Conservation (phyloP, 495 filamentous ascomycete genomes). For the Parathielavia appendiculata region DNA sequence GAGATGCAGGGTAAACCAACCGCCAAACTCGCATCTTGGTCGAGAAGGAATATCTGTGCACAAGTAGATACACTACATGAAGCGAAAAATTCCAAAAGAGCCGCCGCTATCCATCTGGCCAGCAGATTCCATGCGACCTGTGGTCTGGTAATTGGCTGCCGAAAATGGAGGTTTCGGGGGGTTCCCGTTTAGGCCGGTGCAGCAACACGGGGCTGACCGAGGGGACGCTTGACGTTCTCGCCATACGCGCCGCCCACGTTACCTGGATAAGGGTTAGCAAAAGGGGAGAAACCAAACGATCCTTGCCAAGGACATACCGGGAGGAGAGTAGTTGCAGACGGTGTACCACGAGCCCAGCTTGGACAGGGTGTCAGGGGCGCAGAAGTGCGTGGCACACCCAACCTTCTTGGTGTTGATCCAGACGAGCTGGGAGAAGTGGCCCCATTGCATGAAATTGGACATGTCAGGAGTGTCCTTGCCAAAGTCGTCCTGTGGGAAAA, state of each 20-base stretch:
- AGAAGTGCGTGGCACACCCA: slow-evolving; percentile 65
- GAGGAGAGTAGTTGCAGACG: slow-evolving; percentile 83
- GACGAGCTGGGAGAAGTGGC: slow-evolving; percentile 87
- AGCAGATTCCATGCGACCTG: neutral
- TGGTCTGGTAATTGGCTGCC: neutral
- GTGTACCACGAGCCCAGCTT: slow-evolving; percentile 51
- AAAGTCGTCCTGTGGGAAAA: slow-evolving; percentile 37
- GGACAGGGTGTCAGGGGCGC: slow-evolving; percentile 44
- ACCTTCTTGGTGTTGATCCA: slow-evolving; percentile 69
- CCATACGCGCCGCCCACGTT: slow-evolving; percentile 64
- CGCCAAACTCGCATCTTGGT: slow-evolving; percentile 7
- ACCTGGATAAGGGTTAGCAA: slow-evolving; percentile 43
- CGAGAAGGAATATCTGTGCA: slow-evolving; percentile 18
- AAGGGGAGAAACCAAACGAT: neutral
- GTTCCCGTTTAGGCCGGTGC: slow-evolving; percentile 5
- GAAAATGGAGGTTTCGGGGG: neutral
- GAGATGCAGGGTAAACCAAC: neutral
- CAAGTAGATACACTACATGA: slow-evolving; percentile 32
- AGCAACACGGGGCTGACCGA: slow-evolving; percentile 30
- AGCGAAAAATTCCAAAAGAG: slow-evolving; percentile 28
- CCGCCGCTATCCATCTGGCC: slow-evolving; percentile 13
- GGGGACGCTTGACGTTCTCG: slow-evolving; percentile 55
- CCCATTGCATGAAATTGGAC: slow-evolving; percentile 62
- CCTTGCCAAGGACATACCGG: slow-evolving; percentile 45
- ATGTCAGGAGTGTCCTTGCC: slow-evolving; percentile 47